Percentiles rank a stretch among this genome's conserved stretches.
Evolutionary conservation across 2,329 filamentous ascomycete genomes (phyloP).

Genomic region (Talaromyces sp.): DNA sequence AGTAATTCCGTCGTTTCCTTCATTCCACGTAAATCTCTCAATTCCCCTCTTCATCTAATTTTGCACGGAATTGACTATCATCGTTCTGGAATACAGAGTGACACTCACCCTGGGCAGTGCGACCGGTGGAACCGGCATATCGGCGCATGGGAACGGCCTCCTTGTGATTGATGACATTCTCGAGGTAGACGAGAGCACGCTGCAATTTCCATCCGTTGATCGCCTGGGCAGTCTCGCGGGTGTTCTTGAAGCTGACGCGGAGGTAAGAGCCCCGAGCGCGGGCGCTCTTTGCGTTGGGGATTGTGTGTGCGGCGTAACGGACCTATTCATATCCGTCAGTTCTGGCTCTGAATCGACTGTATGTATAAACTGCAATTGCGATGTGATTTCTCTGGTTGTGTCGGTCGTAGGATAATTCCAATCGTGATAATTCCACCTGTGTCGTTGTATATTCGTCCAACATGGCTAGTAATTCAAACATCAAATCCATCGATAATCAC

Average conservation of each 20-base stretch:
- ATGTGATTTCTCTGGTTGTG: neutral
- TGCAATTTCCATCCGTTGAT: constrained; percentile 99
- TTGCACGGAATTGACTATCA: neutral
- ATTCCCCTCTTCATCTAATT: neutral
- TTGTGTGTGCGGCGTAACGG: constrained; percentile 92
- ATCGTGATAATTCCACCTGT: neutral
- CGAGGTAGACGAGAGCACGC: constrained; percentile 93
- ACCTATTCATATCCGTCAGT: constrained; percentile 56
- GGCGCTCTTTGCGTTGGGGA: constrained; percentile 87
- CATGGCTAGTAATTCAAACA: too few species aligned
- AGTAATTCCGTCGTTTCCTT: neutral
- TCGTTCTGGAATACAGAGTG: too few species aligned
- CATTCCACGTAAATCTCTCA: neutral
- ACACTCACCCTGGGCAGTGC: constrained; percentile 93
- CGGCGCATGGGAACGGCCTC: constrained; percentile 98
- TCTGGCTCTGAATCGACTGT: neutral
- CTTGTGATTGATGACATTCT: constrained; percentile 95
- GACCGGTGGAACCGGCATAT: constrained; percentile 93
- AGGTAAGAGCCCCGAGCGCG: constrained; percentile 98
- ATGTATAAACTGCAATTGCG: neutral
- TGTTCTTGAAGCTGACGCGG: constrained; percentile 99
- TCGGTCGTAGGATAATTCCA: neutral
- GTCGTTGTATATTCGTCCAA: neutral
- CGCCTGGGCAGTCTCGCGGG: constrained; percentile 97
- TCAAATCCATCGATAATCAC: neutral